Evolutionary conservation across 2,329 filamentous ascomycete genomes (phyloP).

Genomic region (Pestalotiopsis sp.): DNA sequence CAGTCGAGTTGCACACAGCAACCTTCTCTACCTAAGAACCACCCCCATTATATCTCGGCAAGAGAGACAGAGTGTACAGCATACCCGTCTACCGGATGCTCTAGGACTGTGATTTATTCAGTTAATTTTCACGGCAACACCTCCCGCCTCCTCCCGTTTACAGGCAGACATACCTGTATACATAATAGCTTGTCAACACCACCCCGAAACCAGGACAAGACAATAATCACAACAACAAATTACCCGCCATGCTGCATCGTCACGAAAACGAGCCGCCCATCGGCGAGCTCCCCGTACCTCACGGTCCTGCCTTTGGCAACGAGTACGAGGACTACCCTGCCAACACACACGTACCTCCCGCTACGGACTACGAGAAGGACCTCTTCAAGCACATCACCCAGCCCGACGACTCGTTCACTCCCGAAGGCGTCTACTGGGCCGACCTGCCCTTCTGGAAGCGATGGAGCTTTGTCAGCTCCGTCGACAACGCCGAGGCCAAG

Average conservation of each 20-base stretch:
- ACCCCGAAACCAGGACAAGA: background rate
- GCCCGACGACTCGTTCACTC: constrained; percentile 85
- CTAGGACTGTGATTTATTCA: background rate
- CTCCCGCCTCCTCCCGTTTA: background rate
- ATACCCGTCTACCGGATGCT: background rate
- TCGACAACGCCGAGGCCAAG: constrained; percentile 70
- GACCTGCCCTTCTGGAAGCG: constrained; percentile 75
- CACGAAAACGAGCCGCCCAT: constrained; percentile 44
- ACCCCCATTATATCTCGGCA: background rate
- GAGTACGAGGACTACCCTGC: constrained; percentile 50
- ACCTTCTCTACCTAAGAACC: background rate
- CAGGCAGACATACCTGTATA: background rate
- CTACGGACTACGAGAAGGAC: constrained; percentile 52
- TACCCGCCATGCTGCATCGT: constrained; percentile 26
- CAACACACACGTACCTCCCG: constrained; percentile 32
- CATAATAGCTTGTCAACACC: background rate
- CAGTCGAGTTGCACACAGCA: background rate
- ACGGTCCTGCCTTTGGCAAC: constrained; percentile 50
- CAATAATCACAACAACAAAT: background rate
- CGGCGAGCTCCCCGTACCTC: constrained; percentile 58
- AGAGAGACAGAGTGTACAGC: background rate
- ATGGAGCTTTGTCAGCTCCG: constrained; percentile 72
- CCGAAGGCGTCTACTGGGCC: constrained; percentile 88
- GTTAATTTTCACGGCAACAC: background rate
- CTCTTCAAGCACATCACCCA: constrained; percentile 80